Evolutionary conservation across 768 basidiomycete species (phyloP).

Genomic region (Chalciporus piperatus): DNA sequence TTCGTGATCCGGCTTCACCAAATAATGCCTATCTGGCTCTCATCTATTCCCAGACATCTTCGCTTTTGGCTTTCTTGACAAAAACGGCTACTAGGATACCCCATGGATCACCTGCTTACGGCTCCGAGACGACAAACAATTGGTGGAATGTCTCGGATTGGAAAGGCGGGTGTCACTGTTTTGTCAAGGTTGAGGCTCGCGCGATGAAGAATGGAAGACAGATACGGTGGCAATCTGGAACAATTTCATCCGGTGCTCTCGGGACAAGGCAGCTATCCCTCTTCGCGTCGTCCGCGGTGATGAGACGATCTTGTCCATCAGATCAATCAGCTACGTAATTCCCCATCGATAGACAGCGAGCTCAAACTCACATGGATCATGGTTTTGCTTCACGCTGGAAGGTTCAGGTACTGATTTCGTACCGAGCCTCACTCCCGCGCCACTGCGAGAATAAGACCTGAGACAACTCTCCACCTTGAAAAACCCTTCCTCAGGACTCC

Average conservation of each 20-base stretch:
- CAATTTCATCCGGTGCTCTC: background rate
- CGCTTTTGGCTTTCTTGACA: no score
- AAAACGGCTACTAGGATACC: no score
- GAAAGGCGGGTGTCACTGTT: conserved; percentile 4
- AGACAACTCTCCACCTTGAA: background rate
- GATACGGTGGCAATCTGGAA: conserved; percentile 1
- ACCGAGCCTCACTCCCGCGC: background rate
- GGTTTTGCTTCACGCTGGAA: background rate
- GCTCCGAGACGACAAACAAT: background rate
- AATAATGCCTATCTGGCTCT: no score
- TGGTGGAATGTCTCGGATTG: conserved; percentile 4
- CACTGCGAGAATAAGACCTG: conserved; percentile 2
- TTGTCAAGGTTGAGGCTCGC: conserved; percentile 6
- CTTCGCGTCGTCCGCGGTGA: conserved; percentile 18
- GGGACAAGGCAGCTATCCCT: no score
- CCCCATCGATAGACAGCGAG: background rate
- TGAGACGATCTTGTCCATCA: background rate
- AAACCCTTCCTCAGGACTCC: background rate
- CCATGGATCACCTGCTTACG: conserved; percentile 2
- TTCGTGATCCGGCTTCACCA: no score
- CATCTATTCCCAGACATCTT: no score
- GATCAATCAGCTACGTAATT: no score
- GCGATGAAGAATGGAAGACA: conserved; percentile 18
- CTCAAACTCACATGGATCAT: background rate
- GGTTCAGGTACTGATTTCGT: no score